Conservation (phyloP, 306 rosid genomes). For the Cicer yamashitae region DNA sequence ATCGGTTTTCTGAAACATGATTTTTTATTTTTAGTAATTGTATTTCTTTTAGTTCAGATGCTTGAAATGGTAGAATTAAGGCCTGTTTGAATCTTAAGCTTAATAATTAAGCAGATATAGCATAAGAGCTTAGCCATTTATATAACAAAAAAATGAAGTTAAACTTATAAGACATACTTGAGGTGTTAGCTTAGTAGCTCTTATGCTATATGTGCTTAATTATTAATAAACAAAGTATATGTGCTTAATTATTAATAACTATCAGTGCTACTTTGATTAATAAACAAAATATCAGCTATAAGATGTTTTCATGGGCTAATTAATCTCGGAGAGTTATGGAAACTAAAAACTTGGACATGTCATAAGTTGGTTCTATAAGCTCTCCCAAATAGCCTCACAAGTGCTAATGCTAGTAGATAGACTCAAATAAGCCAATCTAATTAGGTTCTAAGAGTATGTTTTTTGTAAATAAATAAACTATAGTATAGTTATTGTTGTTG, state of each 20-base stretch:
- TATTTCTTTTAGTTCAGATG: slow-evolving; percentile 15
- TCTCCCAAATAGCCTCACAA: background rate
- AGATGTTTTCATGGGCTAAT: background rate
- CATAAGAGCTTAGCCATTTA: background rate
- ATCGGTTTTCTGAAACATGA: background rate
- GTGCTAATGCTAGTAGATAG: background rate
- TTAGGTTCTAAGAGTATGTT: background rate
- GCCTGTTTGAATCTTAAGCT: background rate
- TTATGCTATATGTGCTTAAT: too few species aligned
- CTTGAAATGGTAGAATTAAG: slow-evolving; percentile 11
- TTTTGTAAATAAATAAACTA: background rate
- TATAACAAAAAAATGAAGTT: background rate
- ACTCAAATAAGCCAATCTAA: background rate
- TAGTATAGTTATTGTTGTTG: slow-evolving; percentile 13
- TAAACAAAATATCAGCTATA: background rate
- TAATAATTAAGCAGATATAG: background rate
- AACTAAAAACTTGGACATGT: background rate
- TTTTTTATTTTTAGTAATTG: background rate
- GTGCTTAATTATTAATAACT: too few species aligned
- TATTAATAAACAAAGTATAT: too few species aligned
- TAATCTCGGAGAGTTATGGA: too few species aligned
- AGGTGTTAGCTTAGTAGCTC: too few species aligned
- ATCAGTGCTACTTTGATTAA: too few species aligned
- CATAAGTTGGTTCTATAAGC: background rate
- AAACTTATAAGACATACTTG: too few species aligned